phyloP scores from a whole-genome alignment of 2,329 filamentous ascomycete species.

The Penicillium glabrum region DNA sequence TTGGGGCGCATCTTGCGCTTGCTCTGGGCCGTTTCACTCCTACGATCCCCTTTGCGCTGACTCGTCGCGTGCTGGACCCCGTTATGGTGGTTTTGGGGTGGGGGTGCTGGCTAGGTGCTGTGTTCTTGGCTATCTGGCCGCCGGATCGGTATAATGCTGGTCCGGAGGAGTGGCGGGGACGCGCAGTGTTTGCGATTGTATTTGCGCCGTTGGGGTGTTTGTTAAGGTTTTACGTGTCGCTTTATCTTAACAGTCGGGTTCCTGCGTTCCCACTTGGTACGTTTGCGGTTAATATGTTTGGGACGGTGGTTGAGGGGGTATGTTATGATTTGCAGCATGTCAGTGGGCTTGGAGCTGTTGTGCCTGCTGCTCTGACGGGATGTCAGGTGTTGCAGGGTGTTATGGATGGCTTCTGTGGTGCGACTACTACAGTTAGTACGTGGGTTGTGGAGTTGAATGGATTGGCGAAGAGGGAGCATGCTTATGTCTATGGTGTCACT shows the following conservation, averaged over 20 bases:
- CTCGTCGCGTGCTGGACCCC: slow-evolving; percentile 64
- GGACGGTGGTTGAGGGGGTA: slow-evolving; percentile 72
- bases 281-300: slow-evolving; percentile 76
- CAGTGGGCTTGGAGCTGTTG: slow-evolving; percentile 45
- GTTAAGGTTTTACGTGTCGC: slow-evolving; percentile 69
- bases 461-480: slow-evolving; percentile 52
- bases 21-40: slow-evolving; percentile 60
- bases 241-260: slow-evolving; percentile 67
- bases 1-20: slow-evolving; percentile 74
- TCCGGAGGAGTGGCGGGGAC: slow-evolving; percentile 68
- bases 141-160: slow-evolving; percentile 51
- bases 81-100: slow-evolving; percentile 64
- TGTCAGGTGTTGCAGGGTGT: slow-evolving; percentile 69
- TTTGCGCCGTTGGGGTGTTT: slow-evolving; percentile 82
- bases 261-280: slow-evolving; percentile 80
- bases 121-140: slow-evolving; percentile 70
- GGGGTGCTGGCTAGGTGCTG: slow-evolving; percentile 75
- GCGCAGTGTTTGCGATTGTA: slow-evolving; percentile 72
- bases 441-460: slow-evolving; percentile 63
- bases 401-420: slow-evolving; percentile 68
- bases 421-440: slow-evolving; percentile 66
- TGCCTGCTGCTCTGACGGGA: slow-evolving; percentile 41
- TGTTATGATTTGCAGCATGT: slow-evolving; percentile 76
- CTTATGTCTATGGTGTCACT: slow-evolving; percentile 60
- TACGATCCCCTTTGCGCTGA: slow-evolving; percentile 57